Evolutionary conservation across 257 asterid genomes (phyloP), one percentile per base, ranked within the genome.

Genomic region (Euphrasia confusa): DNA sequence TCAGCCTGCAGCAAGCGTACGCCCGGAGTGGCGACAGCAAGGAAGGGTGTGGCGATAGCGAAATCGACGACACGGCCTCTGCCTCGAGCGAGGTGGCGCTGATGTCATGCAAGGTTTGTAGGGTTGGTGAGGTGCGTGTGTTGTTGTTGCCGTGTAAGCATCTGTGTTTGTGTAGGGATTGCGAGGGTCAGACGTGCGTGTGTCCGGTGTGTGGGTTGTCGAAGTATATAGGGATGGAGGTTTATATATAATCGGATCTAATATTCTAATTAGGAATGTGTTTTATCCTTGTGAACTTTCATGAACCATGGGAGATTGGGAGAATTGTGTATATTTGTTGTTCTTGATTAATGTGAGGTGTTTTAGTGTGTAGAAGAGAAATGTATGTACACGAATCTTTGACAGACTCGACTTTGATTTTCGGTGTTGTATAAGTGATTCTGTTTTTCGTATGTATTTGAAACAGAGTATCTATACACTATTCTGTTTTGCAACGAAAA

Each of bases 21-120:
- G 91, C 94, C 2, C 94, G 78, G 27, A 77, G 91, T 75, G 62
- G 86, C 73, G 96, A 93, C 54, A 85, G 96, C 68, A 89, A 85
- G 79, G 99, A 93, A 82, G 99, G 99, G 52, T 87, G 96, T 67
- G 99, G 99, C 17, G 99, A 93, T 62, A 93, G 96, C 14, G 99
- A 89, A 82, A 80, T 87, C 7, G 87, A 84, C 26, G 97, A 89
- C 60, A 83, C 96, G 4, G 96, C 96, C 49, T 93, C 97, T 21
- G 74, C 80, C 4, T 70, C 74, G 14, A 81, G 82, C 65, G 69
- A 80, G 76, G 72, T 76, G 76, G 87, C 78, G 79, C 12, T 69
- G 78, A 82, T 87, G 92, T 80, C 62, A 21, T 89, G 99, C 68
- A 93, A 81, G 92, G 95, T 82, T 50, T 93, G 99, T 79, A 61